Evolutionary conservation across 257 asterid genomes (phyloP).

Genomic region (Solanum virginianum): DNA sequence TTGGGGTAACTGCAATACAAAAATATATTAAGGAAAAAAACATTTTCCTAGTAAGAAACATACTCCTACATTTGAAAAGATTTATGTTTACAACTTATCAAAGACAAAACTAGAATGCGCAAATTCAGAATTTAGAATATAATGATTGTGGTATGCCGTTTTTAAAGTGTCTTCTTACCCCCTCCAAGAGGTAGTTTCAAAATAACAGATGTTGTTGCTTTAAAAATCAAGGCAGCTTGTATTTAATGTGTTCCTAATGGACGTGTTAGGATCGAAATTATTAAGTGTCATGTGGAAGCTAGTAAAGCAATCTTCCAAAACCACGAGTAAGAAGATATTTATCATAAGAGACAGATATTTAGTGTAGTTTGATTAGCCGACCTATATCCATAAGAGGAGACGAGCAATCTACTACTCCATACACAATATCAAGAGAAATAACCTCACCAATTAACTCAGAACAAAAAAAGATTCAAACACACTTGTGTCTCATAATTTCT

Average conservation of each 20-base stretch:
- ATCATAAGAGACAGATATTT: too few species aligned
- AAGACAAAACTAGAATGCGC: neutral
- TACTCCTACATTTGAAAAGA: neutral
- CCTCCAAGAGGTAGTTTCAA: neutral
- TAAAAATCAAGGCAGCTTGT: too few species aligned
- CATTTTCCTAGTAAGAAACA: neutral
- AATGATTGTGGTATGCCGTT: neutral
- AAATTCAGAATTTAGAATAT: neutral
- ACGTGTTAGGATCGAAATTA: neutral
- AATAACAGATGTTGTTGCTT: neutral
- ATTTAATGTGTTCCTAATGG: neutral
- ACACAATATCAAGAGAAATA: too few species aligned
- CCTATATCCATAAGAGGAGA: too few species aligned
- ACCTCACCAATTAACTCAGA: too few species aligned
- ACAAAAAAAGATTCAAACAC: too few species aligned
- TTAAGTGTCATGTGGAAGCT: too few species aligned
- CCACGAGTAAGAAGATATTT: too few species aligned
- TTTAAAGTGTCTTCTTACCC: neutral
- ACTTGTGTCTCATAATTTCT: too few species aligned
- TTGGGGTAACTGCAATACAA: constrained; percentile 50
- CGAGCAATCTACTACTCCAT: too few species aligned
- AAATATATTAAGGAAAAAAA: neutral
- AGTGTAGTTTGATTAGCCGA: too few species aligned
- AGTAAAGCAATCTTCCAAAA: too few species aligned
- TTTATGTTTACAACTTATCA: neutral